Percentiles rank a stretch among this genome's conserved stretches.
phyloP scores from a whole-genome alignment of 176 grass and related monocot species.

The Carex littledalei region DNA sequence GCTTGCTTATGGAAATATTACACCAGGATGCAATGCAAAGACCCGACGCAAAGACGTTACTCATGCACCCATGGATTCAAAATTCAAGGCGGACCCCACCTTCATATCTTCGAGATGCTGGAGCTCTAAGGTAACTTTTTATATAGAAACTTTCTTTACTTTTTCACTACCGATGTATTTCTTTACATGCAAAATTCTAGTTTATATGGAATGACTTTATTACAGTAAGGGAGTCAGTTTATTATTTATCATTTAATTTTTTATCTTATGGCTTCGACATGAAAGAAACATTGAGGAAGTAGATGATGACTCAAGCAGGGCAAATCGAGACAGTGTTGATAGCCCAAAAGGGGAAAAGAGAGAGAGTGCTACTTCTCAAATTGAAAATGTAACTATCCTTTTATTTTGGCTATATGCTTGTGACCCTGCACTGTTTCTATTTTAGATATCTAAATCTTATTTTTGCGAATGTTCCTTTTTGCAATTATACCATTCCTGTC shows the following conservation, averaged over 20 bases:
- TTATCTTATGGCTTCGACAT: conserved; percentile 25
- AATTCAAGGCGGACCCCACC: conserved; percentile 76
- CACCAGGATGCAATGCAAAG: conserved; percentile 87
- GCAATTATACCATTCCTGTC: background rate
- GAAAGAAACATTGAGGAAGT: conserved; percentile 71
- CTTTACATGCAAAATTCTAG: background rate
- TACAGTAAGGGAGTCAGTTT: background rate
- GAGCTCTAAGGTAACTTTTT: conserved; percentile 42
- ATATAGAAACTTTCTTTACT: background rate
- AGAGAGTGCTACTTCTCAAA: conserved; percentile 31
- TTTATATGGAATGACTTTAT: background rate
- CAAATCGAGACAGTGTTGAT: conserved; percentile 36
- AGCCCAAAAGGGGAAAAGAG: conserved; percentile 31
- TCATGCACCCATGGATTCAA: conserved; percentile 93
- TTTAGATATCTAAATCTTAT: conserved; percentile 3
- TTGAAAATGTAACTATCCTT: conserved; percentile 42
- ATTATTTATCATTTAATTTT: conserved; percentile 21
- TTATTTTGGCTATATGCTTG: conserved; percentile 7
- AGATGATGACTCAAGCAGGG: conserved; percentile 43
- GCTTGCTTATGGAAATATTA: conserved; percentile 36
- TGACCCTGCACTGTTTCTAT: conserved; percentile 15
- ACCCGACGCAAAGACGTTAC: conserved; percentile 93
- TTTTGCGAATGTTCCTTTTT: background rate
- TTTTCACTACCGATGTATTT: background rate
- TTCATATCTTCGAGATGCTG: conserved; percentile 52